Evolutionary conservation across 495 filamentous ascomycete species (phyloP), one percentile per base, ranked within the genome.

Genomic region (Paragyromitra xinjiangensis): DNA sequence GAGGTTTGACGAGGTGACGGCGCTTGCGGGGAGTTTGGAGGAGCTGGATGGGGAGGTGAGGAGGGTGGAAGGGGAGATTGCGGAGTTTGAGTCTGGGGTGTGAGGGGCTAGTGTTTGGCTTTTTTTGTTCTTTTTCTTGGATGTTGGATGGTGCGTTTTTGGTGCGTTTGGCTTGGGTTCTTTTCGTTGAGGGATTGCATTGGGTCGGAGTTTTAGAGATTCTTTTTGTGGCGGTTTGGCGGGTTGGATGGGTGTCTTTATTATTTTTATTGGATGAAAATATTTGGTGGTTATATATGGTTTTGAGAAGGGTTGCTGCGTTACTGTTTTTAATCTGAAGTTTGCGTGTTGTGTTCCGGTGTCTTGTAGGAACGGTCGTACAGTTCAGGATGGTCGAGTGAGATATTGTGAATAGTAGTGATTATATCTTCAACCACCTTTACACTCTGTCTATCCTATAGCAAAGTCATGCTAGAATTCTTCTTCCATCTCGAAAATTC

Each of bases 1-100:
- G 67, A 91, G 91, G 77, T 97, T 97, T 72, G 95, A 99, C 82
- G 95, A 99, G 83, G 93, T 96, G 1, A 88, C 88, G 70, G 91
- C 91, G 37, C 84, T 99, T 69, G 89, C 90, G 22, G 86, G 89
- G 80, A 99, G 97, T 82, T 81, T 95, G 37, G 92, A 94, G 66
- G 95, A 99, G 82, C 83, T 99, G 59, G 92, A 90, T 48, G 87
- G 84, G 29, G 95, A 99, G 85, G 95, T 97, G 77, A 90, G 92
- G 82, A 87, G 86, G 34, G 85, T 94, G 12, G 87, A 85, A 34
- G 80, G 83, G 37, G 85, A 86, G 74, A 86, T 93, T 5, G 83
- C 79, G 16, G 84, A 85, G 37, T 84, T 92, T 42, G 90, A 92
- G 69, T 19, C 19, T 55, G n/a, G 53, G 12, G n/a, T 9, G 37